These are phyloP conservation scores for Colletotrichum tabaci DNA, from an alignment of 2,329 filamentous ascomycete species.

Conservation along the genomic window DNA sequence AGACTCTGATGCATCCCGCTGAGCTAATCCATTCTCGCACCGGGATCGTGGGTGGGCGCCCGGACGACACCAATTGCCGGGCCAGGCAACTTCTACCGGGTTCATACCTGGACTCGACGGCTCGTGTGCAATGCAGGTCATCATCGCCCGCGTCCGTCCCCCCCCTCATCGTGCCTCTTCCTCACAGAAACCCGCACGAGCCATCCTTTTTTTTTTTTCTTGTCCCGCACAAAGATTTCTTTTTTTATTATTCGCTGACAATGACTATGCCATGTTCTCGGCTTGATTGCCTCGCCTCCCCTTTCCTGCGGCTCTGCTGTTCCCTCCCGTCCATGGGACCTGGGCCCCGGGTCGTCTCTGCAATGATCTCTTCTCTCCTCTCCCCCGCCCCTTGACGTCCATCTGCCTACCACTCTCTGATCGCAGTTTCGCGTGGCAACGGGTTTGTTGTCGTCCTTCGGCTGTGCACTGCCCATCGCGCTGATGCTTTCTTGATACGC, in stretches of 20 bases:
- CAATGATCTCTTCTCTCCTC: not conserved
- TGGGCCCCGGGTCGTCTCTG: not conserved
- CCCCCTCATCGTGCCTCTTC: not conserved
- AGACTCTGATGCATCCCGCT: not conserved
- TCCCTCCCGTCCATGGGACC: slow-evolving; percentile 3
- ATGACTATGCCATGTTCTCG: no score
- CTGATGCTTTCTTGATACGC: slow-evolving; percentile 35
- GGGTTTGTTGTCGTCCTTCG: not conserved
- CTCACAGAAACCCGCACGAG: not conserved
- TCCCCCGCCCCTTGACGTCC: not conserved
- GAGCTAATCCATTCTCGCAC: not conserved
- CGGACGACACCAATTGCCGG: not conserved
- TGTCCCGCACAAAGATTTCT: not conserved
- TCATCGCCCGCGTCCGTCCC: not conserved
- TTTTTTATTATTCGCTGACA: not conserved
- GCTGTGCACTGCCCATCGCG: slow-evolving; percentile 9
- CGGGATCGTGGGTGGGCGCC: not conserved
- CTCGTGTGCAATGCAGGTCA: slow-evolving; percentile 3
- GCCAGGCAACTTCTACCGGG: not conserved
- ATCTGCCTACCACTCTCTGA: not conserved
- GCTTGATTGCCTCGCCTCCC: not conserved
- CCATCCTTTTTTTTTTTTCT: not conserved
- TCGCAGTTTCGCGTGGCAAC: not conserved
- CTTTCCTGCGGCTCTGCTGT: slow-evolving; percentile 31
- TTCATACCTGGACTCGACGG: not conserved